A percentile compares a stretch with the other conserved stretches of the same genome.
Conservation (phyloP, 345 rosid genomes). For the Lepidium didymum region DNA sequence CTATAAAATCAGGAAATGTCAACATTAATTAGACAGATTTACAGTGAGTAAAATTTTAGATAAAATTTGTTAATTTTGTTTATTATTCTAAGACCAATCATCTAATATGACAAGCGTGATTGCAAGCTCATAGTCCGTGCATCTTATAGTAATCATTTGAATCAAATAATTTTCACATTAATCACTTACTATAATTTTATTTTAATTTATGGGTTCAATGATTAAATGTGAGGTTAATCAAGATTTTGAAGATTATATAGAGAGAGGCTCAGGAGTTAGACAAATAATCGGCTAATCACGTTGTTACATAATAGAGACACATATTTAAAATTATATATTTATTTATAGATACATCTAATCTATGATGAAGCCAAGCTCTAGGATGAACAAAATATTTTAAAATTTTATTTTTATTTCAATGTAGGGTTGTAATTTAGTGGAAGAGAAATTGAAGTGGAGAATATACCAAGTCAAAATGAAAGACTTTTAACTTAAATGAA, state of each 20-base stretch:
- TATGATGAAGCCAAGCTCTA: conserved; percentile 16
- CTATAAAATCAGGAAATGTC: background rate
- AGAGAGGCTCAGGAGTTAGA: background rate
- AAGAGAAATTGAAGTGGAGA: background rate
- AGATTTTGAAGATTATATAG: conserved; percentile 2
- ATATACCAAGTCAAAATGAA: conserved; percentile 19
- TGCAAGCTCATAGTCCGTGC: conserved; percentile 25
- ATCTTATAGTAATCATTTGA: background rate
- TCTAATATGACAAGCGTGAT: conserved; percentile 12
- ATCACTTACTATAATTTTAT: background rate
- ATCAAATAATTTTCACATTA: conserved; percentile 1
- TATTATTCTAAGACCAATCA: background rate
- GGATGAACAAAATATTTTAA: background rate
- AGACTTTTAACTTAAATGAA: conserved; percentile 20
- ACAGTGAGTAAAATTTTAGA: background rate
- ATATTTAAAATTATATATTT: background rate
- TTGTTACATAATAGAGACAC: conserved; percentile 26
- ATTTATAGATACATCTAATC: background rate
- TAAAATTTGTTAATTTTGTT: background rate
- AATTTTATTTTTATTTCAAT: background rate
- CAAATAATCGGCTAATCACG: conserved; percentile 29
- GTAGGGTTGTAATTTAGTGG: conserved; percentile 7
- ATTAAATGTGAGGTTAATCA: conserved; percentile 16
- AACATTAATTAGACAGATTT: background rate
- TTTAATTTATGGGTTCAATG: conserved; percentile 3